Conservation (phyloP, 768 basidiomycete genomes). For the Pulveroboletus frians region DNA sequence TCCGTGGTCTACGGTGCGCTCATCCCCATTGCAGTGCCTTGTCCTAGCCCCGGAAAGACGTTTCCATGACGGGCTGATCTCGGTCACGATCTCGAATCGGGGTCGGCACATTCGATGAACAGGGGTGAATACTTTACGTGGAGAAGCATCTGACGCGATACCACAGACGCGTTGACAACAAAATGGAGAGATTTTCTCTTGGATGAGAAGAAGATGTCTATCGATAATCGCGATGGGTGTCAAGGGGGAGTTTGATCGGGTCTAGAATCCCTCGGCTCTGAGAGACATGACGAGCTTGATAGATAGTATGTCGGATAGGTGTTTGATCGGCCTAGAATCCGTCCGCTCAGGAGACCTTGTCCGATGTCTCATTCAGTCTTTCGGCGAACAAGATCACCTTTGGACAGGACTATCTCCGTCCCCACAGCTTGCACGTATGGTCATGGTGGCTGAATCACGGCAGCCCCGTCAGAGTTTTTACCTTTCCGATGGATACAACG, state of each 20-base stretch:
- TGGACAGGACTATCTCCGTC: background rate
- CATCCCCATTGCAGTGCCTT: conserved; percentile 15
- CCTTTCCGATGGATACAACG: too few species aligned
- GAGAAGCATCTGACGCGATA: conserved; percentile 15
- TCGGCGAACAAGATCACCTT: background rate
- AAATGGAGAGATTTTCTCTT: conserved; percentile 11
- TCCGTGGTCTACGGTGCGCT: conserved; percentile 12
- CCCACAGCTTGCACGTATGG: background rate
- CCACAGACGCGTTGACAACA: conserved; percentile 3
- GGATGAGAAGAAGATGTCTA: conserved; percentile 9
- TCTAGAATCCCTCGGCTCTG: conserved; percentile 15
- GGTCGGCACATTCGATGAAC: conserved; percentile 2
- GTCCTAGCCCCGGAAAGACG: background rate
- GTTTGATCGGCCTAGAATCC: conserved; percentile 3
- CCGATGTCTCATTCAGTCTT: background rate
- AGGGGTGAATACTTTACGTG: conserved; percentile 16
- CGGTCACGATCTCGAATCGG: conserved; percentile 7
- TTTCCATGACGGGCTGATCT: conserved; percentile 10
- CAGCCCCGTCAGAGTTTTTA: conserved; percentile 15
- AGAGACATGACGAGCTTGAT: conserved; percentile 6
- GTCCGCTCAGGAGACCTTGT: background rate
- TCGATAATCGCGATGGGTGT: conserved; percentile 17
- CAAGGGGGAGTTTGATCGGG: conserved; percentile 6
- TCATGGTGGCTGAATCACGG: conserved; percentile 3
- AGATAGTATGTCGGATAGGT: background rate